A percentile compares a stretch with the other conserved stretches of the same genome.
Conservation (phyloP, 176 grass and related monocot genomes). For the Triticum dicoccoides region DNA sequence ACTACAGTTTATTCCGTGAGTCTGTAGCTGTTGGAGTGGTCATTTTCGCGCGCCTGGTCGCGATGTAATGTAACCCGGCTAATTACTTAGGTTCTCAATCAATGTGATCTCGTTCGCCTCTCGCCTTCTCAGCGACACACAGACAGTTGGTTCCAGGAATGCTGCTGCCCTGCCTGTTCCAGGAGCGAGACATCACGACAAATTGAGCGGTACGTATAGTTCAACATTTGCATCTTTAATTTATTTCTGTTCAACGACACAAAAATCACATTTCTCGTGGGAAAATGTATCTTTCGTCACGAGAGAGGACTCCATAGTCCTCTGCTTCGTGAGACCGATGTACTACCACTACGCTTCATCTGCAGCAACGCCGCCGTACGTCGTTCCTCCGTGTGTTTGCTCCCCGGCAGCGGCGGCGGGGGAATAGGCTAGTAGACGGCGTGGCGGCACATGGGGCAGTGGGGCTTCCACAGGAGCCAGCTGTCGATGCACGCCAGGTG, state of each 20-base stretch:
- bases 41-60: not conserved
- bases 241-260: not conserved
- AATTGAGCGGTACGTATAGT: too few relatives aligned
- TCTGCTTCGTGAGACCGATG: not conserved
- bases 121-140: not conserved
- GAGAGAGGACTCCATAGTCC: not conserved
- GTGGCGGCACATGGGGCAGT: not conserved
- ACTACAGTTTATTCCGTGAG: too few relatives aligned
- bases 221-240: not conserved
- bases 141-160: not conserved
- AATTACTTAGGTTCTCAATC: not conserved
- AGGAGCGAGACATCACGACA: not conserved
- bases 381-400: too few relatives aligned
- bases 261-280: not conserved
- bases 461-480: not conserved
- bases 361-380: not conserved
- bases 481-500: conserved; percentile 8
- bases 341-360: not conserved
- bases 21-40: not conserved
- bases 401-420: not conserved
- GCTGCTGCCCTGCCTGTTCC: not conserved
- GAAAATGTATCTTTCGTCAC: not conserved
- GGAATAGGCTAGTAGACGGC: not conserved
- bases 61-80: not conserved
- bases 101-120: not conserved